A percentile compares a stretch with the other conserved stretches of the same genome.
phyloP scores from a whole-genome alignment of 2,329 filamentous ascomycete genomes.

The Coniochaeta sp. region DNA sequence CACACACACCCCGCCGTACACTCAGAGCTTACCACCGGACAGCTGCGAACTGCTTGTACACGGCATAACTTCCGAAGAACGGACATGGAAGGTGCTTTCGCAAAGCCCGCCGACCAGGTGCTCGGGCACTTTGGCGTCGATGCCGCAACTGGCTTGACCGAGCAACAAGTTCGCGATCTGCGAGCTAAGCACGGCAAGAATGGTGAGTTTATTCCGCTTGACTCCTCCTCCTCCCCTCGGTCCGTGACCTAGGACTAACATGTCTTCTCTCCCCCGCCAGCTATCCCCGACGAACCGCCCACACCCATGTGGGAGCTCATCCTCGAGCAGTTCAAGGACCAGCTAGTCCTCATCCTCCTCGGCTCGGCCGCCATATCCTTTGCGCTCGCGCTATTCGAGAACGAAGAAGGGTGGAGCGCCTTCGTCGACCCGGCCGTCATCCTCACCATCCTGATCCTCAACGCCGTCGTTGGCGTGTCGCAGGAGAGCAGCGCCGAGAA shows the following conservation, averaged over 20 bases:
- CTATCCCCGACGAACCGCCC: conserved; percentile 78
- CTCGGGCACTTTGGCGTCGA: conserved; percentile 53
- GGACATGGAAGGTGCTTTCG: conserved; percentile 57
- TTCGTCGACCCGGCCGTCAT: conserved; percentile 98
- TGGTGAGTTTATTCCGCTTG: conserved; percentile 44
- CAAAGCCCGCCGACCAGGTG: conserved; percentile 50
- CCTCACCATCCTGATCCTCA: conserved; percentile 91
- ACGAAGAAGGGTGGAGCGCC: conserved; percentile 88
- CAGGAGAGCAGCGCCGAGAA: conserved; percentile 99
- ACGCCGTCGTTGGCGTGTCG: conserved; percentile 93
- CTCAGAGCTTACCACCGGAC: background rate
- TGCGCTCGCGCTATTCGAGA: conserved; percentile 85
- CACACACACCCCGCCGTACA: conserved; percentile 2
- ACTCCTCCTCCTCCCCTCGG: background rate
- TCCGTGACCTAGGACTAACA: conserved; percentile 2
- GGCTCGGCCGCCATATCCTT: conserved; percentile 92
- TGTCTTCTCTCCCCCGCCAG: conserved; percentile 23
- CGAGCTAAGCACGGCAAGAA: conserved; percentile 59
- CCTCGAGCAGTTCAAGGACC: conserved; percentile 98
- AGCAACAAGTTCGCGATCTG: conserved; percentile 49
- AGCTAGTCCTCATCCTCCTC: conserved; percentile 90
- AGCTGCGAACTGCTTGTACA: background rate
- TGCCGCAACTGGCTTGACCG: conserved; percentile 45
- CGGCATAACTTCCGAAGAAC: background rate
- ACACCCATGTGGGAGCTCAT: conserved; percentile 96